Conservation (phyloP, 2,329 filamentous ascomycete species). For the Nakataea oryzae region DNA sequence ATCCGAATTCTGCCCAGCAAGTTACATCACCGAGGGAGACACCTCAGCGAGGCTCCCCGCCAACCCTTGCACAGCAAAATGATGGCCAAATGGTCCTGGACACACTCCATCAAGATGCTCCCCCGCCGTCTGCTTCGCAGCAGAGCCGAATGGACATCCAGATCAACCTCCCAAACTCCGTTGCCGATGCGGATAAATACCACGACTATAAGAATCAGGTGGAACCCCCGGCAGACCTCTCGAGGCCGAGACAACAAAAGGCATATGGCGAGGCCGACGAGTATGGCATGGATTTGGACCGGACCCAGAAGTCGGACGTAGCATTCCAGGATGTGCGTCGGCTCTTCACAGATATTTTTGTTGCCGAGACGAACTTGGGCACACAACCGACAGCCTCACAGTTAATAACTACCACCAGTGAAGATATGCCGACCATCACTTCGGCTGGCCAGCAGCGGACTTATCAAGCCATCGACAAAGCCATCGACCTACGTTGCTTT, state of each 20-base stretch:
- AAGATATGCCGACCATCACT: conserved; percentile 56
- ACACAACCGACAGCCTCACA: conserved; percentile 43
- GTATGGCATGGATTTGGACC: conserved; percentile 57
- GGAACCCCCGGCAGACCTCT: conserved; percentile 32
- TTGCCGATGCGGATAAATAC: conserved; percentile 30
- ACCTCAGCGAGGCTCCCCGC: background rate
- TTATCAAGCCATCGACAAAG: conserved; percentile 63
- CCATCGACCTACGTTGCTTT: conserved; percentile 59
- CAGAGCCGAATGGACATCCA: background rate
- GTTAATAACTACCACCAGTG: conserved; percentile 40
- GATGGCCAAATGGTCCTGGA: background rate
- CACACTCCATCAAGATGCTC: background rate
- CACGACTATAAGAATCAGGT: conserved; percentile 33
- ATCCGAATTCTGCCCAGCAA: background rate
- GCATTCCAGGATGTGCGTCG: conserved; percentile 61
- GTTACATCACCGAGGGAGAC: background rate
- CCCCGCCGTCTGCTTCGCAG: background rate
- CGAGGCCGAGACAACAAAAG: conserved; percentile 38
- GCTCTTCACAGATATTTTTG: conserved; percentile 62
- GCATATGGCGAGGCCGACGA: conserved; percentile 42
- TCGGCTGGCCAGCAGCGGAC: conserved; percentile 58
- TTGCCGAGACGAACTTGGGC: conserved; percentile 62
- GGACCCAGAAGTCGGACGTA: conserved; percentile 69
- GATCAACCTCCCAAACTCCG: conserved; percentile 17
- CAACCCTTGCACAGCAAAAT: background rate